Evolutionary conservation across 768 basidiomycete species (phyloP).

Genomic region (Phlegmacium glaucopus): DNA sequence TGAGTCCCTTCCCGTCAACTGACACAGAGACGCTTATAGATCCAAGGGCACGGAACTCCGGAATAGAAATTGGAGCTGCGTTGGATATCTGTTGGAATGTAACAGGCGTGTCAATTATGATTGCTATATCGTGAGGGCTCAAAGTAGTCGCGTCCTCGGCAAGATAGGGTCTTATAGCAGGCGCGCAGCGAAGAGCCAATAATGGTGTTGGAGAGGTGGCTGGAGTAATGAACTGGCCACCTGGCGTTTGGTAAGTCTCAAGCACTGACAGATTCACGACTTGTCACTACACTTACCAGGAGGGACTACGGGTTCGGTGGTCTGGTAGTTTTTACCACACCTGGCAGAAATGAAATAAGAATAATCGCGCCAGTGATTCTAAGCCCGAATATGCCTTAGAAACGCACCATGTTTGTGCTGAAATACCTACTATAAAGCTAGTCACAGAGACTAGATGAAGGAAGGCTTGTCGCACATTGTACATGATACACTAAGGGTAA

Average conservation of each 20-base stretch:
- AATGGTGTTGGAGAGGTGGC: conserved; percentile 30
- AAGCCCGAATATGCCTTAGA: too few species aligned
- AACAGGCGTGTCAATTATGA: conserved; percentile 53
- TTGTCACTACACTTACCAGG: conserved; percentile 12
- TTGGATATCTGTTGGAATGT: conserved; percentile 45
- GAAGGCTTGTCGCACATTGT: too few species aligned
- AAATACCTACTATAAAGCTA: too few species aligned
- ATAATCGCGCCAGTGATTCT: too few species aligned
- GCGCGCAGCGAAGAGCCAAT: conserved; percentile 55
- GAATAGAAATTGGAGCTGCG: conserved; percentile 38
- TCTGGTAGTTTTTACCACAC: conserved; percentile 58
- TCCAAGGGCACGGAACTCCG: conserved; percentile 12
- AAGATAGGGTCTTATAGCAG: conserved; percentile 58
- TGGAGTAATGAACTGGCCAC: conserved; percentile 22
- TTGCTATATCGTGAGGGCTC: conserved; percentile 31
- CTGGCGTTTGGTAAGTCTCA: conserved; percentile 22
- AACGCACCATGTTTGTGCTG: too few species aligned
- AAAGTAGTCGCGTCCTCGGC: conserved; percentile 39
- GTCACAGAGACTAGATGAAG: too few species aligned
- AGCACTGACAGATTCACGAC: background rate
- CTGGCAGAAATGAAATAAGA: too few species aligned
- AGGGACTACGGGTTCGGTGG: conserved; percentile 33
- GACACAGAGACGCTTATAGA: conserved; percentile 42
- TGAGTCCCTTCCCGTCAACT: conserved; percentile 40
- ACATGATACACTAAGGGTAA: too few species aligned